Conservation (phyloP, 768 basidiomycete genomes). For the Mycena polygramma region DNA sequence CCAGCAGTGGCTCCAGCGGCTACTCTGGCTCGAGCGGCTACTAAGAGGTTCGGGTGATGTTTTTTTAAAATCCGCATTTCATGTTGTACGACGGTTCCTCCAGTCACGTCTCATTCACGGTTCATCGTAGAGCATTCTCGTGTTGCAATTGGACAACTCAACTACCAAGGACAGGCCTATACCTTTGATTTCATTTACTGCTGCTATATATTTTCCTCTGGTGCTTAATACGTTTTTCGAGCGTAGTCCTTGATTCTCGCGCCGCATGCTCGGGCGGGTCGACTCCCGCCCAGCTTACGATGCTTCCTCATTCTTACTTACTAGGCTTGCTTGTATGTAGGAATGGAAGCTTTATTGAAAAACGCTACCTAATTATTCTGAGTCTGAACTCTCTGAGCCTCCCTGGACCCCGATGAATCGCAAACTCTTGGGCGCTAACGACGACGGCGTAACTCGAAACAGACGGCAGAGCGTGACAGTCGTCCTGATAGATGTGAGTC, state of each 20-base stretch:
- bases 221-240: conserved; percentile 58
- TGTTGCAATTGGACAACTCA: conserved; percentile 42
- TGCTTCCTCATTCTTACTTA: conserved; percentile 5
- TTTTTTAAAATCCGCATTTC: conserved; percentile 20
- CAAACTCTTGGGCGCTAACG: background rate
- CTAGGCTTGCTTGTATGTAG: conserved; percentile 10
- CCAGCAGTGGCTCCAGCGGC: conserved; percentile 21
- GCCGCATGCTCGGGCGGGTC: conserved; percentile 50
- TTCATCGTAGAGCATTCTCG: conserved; percentile 31
- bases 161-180: conserved; percentile 43
- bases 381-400: background rate
- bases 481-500: conserved; percentile 27
- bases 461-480: background rate
- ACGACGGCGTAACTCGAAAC: background rate
- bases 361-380: conserved; percentile 29
- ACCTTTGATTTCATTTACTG: conserved; percentile 49
- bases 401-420: conserved; percentile 1
- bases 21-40: conserved; percentile 28
- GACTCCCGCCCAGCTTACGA: conserved; percentile 39
- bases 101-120: conserved; percentile 42
- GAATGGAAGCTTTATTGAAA: conserved; percentile 39
- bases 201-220: conserved; percentile 51
- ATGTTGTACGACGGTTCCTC: conserved; percentile 29
- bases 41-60: background rate
- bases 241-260: conserved; percentile 47